A percentile compares a stretch with the other conserved stretches of the same genome.
Evolutionary conservation across 1,139 yeast genomes (phyloP).

Genomic region (Candida dubliniensis): DNA sequence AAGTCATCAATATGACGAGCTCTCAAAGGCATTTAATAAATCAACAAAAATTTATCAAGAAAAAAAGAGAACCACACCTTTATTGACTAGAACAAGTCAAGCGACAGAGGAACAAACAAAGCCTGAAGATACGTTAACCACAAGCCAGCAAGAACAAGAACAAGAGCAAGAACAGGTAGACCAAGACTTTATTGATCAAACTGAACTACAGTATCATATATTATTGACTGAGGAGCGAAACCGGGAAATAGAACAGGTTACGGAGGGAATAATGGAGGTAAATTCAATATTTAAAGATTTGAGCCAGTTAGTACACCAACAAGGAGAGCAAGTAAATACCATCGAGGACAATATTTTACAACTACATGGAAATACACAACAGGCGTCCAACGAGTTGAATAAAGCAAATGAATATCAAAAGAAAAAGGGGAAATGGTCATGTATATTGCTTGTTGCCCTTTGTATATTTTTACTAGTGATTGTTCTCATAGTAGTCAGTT

Average conservation of each 20-base stretch:
- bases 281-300: slow-evolving; percentile 82
- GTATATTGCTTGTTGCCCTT: slow-evolving; percentile 54
- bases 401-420: slow-evolving; percentile 78
- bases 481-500: slow-evolving; percentile 42
- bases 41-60: slow-evolving; percentile 32
- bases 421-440: slow-evolving; percentile 70
- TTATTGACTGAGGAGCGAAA: slow-evolving; percentile 72
- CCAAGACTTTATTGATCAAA: slow-evolving; percentile 45
- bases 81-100: slow-evolving; percentile 13
- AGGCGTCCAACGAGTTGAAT: slow-evolving; percentile 66
- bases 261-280: slow-evolving; percentile 78
- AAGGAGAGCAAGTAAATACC: slow-evolving; percentile 80
- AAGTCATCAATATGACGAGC: slow-evolving; percentile 36
- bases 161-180: slow-evolving; percentile 32
- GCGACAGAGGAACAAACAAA: slow-evolving; percentile 21
- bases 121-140: slow-evolving; percentile 25
- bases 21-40: slow-evolving; percentile 37
- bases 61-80: slow-evolving; percentile 29
- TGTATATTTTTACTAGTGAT: slow-evolving; percentile 38
- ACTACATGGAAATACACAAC: slow-evolving; percentile 65
- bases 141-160: slow-evolving; percentile 10
- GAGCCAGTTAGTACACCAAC: slow-evolving; percentile 75
- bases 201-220: slow-evolving; percentile 74
- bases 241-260: slow-evolving; percentile 67
- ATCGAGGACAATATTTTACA: slow-evolving; percentile 76